Evolutionary conservation across 345 rosid genomes (phyloP).

Genomic region (Diplotaxis tenuifolia): DNA sequence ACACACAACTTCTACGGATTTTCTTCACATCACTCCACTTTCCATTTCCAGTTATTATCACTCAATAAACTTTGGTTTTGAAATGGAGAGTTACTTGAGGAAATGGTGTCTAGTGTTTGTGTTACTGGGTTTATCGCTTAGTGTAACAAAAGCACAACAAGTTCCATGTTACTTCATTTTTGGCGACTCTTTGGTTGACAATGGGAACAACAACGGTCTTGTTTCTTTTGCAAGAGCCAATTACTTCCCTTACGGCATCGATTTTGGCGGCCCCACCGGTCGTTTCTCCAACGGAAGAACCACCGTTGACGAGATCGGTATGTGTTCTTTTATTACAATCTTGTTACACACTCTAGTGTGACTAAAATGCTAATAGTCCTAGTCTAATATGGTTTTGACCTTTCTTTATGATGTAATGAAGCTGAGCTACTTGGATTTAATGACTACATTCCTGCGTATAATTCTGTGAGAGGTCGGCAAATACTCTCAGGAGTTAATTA

Average conservation of each 20-base stretch:
- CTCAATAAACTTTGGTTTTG: background rate
- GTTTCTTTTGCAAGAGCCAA: slow-evolving; percentile 68
- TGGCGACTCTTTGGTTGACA: slow-evolving; percentile 89
- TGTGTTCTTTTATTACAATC: background rate
- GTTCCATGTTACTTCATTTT: slow-evolving; percentile 84
- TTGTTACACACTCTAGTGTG: background rate
- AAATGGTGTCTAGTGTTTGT: slow-evolving; percentile 32
- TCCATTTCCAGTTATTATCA: background rate
- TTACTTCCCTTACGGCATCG: slow-evolving; percentile 85
- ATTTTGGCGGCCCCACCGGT: slow-evolving; percentile 80
- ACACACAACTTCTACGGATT: slow-evolving; percentile 6
- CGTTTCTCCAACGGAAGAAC: slow-evolving; percentile 83
- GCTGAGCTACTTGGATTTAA: slow-evolving; percentile 66
- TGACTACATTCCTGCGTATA: slow-evolving; percentile 53
- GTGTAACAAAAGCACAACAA: slow-evolving; percentile 39
- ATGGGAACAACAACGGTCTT: slow-evolving; percentile 83
- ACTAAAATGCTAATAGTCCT: background rate
- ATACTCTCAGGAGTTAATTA: slow-evolving; percentile 54
- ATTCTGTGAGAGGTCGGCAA: slow-evolving; percentile 46
- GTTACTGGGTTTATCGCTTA: slow-evolving; percentile 27
- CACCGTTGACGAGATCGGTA: slow-evolving; percentile 73
- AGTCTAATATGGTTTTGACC: background rate
- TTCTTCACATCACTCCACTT: slow-evolving; percentile 25
- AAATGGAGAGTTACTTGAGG: slow-evolving; percentile 33
- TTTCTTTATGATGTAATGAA: slow-evolving; percentile 31